Conservation (phyloP, 2,329 filamentous ascomycete genomes). For the Penicillium hesseltinei region DNA sequence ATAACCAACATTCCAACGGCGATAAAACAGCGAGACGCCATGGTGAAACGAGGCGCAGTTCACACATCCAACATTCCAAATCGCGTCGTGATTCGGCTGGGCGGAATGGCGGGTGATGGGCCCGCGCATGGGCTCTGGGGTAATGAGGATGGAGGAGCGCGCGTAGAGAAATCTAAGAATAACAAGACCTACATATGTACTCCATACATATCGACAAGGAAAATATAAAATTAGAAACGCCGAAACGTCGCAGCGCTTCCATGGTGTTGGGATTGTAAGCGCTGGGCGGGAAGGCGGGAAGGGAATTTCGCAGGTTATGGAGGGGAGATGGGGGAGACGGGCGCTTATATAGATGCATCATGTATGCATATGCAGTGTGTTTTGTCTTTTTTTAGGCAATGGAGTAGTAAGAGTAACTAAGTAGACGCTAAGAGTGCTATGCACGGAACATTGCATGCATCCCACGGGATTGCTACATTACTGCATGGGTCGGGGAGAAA, state of each 20-base stretch:
- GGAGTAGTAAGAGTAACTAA: neutral
- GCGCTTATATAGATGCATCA: conserved; percentile 22
- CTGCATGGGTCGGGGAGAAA: neutral
- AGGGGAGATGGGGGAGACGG: neutral
- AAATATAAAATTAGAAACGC: neutral
- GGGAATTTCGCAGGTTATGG: neutral
- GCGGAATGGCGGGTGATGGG: neutral
- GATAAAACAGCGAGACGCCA: neutral
- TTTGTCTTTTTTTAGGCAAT: conserved; percentile 15
- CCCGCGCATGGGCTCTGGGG: neutral
- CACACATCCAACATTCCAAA: neutral
- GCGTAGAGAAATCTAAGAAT: conserved; percentile 1
- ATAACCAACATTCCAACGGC: neutral
- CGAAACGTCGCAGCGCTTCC: conserved; percentile 2
- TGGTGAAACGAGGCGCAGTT: neutral
- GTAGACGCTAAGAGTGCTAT: neutral
- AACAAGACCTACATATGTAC: neutral
- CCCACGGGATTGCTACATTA: neutral
- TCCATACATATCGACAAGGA: too few relatives aligned
- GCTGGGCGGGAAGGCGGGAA: conserved; percentile 12
- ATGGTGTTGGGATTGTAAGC: conserved; percentile 10
- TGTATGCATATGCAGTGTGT: conserved; percentile 2
- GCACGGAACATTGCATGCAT: conserved; percentile 20
- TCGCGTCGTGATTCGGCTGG: neutral
- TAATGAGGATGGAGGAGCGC: neutral